Base-by-base conservation (phyloP, 1,139 yeast species). In the Candida tropicalis region DNA sequence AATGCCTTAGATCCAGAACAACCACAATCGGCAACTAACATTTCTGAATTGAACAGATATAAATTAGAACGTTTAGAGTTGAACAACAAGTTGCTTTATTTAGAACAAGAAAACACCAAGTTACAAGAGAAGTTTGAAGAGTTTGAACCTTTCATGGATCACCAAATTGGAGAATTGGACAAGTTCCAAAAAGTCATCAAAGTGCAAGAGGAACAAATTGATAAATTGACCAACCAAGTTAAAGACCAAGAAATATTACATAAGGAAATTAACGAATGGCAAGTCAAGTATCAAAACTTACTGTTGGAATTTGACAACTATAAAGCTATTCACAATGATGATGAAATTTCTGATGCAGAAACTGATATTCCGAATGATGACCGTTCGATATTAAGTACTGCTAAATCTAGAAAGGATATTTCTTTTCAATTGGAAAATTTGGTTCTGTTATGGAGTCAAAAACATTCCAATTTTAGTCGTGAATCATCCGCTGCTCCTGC, bases 101-200 rank as follows among this genome's bases (percentile, higher is more conserved):
- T 80, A 42, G 72, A 70, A 39, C 66, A 73, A 41, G 82, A 82
- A 47, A 79, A 80, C 48, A 45, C 60, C 2, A 52, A 54, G 5
- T 59, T 81, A 47, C 65, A 61, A 29, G 65, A 66, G 11, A 75
- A 75, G 50, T 49, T 77, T 16, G 58, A 50, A 1, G 73, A 74
- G 34, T 72, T 81, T 47, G 82, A 82, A 53, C 76, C 81, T 3
- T 67, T 82, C 41, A 74, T 84, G 68, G 69, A 77, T 44, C 70
- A 77, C 37, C 83, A 81, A 52, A 67, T 84, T 45, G 65, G 77
- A 3, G 80, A 81, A 45, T 65, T 83, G 36, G 66, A 75, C 7
- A 70, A 71, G 25, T 64, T 85, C 57, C 85, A 83, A 56, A 66
- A 69, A 33, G 59, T 85, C 20, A 73, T 85, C 33, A 72, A 77